Percentiles rank a stretch among this genome's conserved stretches.
Evolutionary conservation across 2,329 filamentous ascomycete species (phyloP).

Genomic region (Colletotrichum cuscutae): DNA sequence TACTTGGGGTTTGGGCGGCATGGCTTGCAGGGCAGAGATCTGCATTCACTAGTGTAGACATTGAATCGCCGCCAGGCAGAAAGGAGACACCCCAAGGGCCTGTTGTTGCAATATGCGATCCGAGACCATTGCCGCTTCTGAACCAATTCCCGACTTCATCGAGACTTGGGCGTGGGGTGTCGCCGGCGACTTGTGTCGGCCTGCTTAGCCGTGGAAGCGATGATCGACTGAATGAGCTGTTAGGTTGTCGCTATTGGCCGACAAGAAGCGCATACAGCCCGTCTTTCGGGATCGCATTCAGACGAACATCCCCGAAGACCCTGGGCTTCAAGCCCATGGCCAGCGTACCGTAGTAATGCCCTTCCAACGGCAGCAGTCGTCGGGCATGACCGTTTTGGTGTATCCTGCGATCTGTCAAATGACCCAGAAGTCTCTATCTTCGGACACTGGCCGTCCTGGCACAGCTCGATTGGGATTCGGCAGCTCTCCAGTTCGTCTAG

Average conservation of each 20-base stretch:
- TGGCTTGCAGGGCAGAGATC: constrained; percentile 12
- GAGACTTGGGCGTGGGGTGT: constrained; percentile 10
- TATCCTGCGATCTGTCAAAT: not conserved
- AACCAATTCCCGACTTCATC: not conserved
- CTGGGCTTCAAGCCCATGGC: not conserved
- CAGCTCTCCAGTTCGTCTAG: not conserved
- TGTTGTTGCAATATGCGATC: constrained; percentile 7
- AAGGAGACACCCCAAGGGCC: not conserved
- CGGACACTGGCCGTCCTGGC: constrained; percentile 10
- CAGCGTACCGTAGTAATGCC: not conserved
- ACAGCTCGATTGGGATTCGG: constrained; percentile 15
- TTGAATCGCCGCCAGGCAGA: constrained; percentile 2
- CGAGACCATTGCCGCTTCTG: not conserved
- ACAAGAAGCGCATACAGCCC: not conserved
- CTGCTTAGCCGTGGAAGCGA: constrained; percentile 18
- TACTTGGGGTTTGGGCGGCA: not conserved
- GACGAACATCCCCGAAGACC: not conserved
- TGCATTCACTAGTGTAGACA: constrained; percentile 1
- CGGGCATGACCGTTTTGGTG: constrained; percentile 2
- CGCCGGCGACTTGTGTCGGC: constrained; percentile 1
- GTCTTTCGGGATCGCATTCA: constrained; percentile 1
- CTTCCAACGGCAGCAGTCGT: not conserved
- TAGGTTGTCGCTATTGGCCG: not conserved
- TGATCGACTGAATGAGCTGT: constrained; percentile 12
- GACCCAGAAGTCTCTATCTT: constrained; percentile 3